Base-by-base conservation (phyloP, 257 asterid species). In the Solanum habrochaites region DNA sequence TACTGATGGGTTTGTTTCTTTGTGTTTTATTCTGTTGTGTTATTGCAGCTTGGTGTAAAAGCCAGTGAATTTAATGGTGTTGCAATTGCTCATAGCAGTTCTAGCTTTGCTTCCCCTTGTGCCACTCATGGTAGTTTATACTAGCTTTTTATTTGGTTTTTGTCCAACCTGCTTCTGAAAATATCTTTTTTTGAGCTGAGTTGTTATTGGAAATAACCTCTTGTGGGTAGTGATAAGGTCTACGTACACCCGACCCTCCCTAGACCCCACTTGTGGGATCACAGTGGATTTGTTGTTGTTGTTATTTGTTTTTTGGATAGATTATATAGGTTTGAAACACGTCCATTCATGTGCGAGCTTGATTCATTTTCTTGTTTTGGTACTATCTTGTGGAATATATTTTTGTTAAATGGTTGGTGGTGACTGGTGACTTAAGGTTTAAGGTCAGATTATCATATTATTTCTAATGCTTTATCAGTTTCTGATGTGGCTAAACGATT, bases 31-130 rank as follows among this genome's bases (percentile, higher is more conserved):
- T 64, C n/a, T 58, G 62, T 88, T 88, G 81, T 29, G 11, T 88
- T 83, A 52, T 91, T 90, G 82, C 93, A 94, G 97, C 77, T 94
- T 69, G 95, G 96, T 73, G 88, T 88, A 80, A 93, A 90, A 87
- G 87, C 92, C 49, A 90, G 94, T 58, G 95, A 92, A 82, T 92
- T 91, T 87, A 91, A 89, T 78, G 98, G 98, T 71, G 91, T 88
- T 85, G 83, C 95, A 2, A 29, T 95, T 86, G 87, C 88, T 88
- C 94, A 90, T 80, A 84, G 39, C 86, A 60, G 72, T 47, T 83
- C 86, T 45, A 91, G 89, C 82, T 75, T 89, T 83, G 91, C 90
- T 42, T 69, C 77, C 47, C 47, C 87, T 85, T 85, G 89, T 66
- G 69, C 73, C n/a, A 86, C 83, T 85, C 91, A 89, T 73, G 98